A percentile compares a stretch with the other conserved stretches of the same genome.
Conservation (phyloP, 768 basidiomycete species). For the Zangia roseola region DNA sequence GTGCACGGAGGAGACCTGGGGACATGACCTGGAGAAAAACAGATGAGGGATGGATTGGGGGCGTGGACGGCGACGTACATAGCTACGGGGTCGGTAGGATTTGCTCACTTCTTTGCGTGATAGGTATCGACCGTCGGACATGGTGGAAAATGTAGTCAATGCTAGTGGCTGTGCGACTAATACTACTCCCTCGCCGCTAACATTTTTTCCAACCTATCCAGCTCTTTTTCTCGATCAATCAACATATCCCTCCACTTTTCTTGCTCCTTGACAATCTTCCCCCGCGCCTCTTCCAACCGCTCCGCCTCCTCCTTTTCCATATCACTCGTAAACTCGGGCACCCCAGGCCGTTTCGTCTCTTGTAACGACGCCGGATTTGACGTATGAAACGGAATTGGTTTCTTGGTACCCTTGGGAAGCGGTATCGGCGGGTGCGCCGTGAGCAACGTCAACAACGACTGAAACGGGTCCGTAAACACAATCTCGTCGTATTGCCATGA, state of each 20-base stretch:
- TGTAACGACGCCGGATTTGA: slow-evolving; percentile 61
- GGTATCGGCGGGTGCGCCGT: slow-evolving; percentile 82
- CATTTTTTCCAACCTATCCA: slow-evolving; percentile 63
- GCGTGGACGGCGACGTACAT: slow-evolving; percentile 23
- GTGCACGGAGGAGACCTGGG: slow-evolving; percentile 81
- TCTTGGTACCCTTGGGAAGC: slow-evolving; percentile 58
- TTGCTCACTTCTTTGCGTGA: slow-evolving; percentile 30
- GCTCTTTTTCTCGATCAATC: slow-evolving; percentile 80
- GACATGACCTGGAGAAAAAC: slow-evolving; percentile 68
- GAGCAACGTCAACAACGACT: slow-evolving; percentile 79
- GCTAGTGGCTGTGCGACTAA: slow-evolving; percentile 14
- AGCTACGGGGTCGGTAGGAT: slow-evolving; percentile 41
- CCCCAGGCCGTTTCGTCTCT: slow-evolving; percentile 57
- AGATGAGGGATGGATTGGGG: background rate
- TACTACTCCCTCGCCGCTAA: slow-evolving; percentile 19
- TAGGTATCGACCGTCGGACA: slow-evolving; percentile 36
- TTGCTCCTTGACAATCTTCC: slow-evolving; percentile 70
- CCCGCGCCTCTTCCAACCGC: slow-evolving; percentile 73
- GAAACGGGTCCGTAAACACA: slow-evolving; percentile 92
- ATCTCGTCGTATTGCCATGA: slow-evolving; percentile 99
- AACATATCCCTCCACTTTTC: slow-evolving; percentile 67
- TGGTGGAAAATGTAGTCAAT: slow-evolving; percentile 12
- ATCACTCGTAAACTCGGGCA: slow-evolving; percentile 79
- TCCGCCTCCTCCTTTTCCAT: slow-evolving; percentile 91
- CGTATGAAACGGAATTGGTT: slow-evolving; percentile 70